Percentiles rank a stretch among this genome's conserved stretches.
phyloP scores from a whole-genome alignment of 768 basidiomycete genomes.

The Phylloporus sp. region DNA sequence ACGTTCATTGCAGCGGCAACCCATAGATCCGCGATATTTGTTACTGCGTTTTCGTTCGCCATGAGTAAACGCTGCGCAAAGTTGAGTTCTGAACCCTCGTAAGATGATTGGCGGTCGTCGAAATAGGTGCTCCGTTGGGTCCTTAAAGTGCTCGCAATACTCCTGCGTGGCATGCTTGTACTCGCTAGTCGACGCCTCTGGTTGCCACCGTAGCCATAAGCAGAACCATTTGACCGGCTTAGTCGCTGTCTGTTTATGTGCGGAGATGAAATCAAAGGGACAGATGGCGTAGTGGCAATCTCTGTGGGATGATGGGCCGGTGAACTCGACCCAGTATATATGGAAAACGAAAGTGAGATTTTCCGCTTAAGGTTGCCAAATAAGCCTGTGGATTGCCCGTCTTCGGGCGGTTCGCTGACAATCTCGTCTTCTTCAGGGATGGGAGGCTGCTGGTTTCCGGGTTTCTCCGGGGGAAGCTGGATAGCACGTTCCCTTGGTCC shows the following conservation, averaged over 20 bases:
- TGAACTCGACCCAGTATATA: slow-evolving; percentile 53
- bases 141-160: slow-evolving; percentile 49
- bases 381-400: slow-evolving; percentile 33
- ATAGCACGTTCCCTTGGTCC: slow-evolving; percentile 87
- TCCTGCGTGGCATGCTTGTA: slow-evolving; percentile 47
- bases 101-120: slow-evolving; percentile 41
- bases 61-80: slow-evolving; percentile 86
- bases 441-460: slow-evolving; percentile 37
- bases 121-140: slow-evolving; percentile 47
- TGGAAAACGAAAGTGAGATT: slow-evolving; percentile 54
- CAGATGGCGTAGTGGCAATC: slow-evolving; percentile 35
- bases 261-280: slow-evolving; percentile 45
- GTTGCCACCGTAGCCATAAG: slow-evolving; percentile 68
- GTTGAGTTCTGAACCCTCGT: slow-evolving; percentile 57
- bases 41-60: slow-evolving; percentile 94
- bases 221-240: slow-evolving; percentile 67
- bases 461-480: slow-evolving; percentile 77
- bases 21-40: slow-evolving; percentile 95
- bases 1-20: slow-evolving; percentile 95
- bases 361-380: slow-evolving; percentile 43
- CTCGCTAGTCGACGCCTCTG: slow-evolving; percentile 54
- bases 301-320: slow-evolving; percentile 37
- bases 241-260: slow-evolving; percentile 43
- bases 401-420: slow-evolving; percentile 44
- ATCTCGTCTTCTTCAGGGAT: slow-evolving; percentile 67